Percentiles rank a stretch among this genome's conserved stretches.
Conservation (phyloP, 148 eudicot species). For the Rheum nobile region DNA sequence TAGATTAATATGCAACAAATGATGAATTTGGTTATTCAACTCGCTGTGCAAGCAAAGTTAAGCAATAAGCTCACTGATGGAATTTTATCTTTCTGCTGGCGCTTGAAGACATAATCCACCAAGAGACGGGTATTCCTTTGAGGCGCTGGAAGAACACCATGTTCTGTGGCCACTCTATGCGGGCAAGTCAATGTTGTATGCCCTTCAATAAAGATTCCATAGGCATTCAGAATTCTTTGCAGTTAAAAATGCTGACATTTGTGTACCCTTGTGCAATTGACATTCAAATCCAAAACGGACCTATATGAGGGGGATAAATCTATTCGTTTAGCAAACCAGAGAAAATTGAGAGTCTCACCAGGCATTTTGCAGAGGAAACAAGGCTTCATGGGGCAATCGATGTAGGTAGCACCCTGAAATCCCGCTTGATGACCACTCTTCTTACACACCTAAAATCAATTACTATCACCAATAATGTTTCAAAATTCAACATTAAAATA, state of each 20-base stretch:
- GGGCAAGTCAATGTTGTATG: conserved; percentile 92
- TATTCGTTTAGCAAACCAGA: not conserved
- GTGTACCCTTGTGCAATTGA: not conserved
- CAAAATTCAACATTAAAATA: not conserved
- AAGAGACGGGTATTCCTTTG: conserved; percentile 37
- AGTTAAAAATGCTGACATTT: not conserved
- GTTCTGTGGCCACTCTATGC: conserved; percentile 77
- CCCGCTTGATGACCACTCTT: conserved; percentile 90
- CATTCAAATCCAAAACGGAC: not conserved
- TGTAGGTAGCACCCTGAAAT: conserved; percentile 85
- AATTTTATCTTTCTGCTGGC: conserved; percentile 58
- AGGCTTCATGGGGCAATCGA: conserved; percentile 98
- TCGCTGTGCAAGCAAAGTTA: not conserved
- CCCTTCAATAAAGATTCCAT: conserved; percentile 39
- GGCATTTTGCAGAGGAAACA: conserved; percentile 99
- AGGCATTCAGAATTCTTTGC: conserved; percentile 2
- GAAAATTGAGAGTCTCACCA: conserved; percentile 28
- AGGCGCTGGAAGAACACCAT: conserved; percentile 75
- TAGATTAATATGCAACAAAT: not conserved
- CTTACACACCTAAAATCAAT: conserved; percentile 63
- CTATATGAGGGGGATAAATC: not conserved
- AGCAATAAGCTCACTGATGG: conserved; percentile 42
- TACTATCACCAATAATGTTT: not conserved
- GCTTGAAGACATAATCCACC: conserved; percentile 62
- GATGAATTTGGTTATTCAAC: too few species aligned